phyloP scores from a whole-genome alignment of 225 moss, liverwort and hornwort genomes.

The Ulota crispa region DNA sequence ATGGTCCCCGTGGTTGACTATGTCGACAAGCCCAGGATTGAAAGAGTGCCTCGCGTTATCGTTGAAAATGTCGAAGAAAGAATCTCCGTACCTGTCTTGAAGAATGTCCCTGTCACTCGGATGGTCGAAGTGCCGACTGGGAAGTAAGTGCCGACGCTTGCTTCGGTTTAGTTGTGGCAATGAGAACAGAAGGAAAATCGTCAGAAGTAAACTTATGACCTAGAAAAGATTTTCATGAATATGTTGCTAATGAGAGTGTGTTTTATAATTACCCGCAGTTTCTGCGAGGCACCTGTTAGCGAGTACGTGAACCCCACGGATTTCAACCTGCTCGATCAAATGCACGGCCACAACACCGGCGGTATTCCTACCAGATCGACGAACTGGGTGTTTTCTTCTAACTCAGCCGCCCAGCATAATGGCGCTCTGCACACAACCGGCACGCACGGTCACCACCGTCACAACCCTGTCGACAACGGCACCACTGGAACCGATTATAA shows the following conservation, averaged over 20 bases:
- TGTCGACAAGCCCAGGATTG: constrained; percentile 47
- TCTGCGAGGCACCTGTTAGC: constrained; percentile 40
- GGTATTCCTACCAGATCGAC: constrained; percentile 18
- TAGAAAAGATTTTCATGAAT: neutral
- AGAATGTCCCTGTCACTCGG: constrained; percentile 50
- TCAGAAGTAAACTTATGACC: too few species aligned
- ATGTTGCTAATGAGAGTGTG: neutral
- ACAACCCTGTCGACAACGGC: neutral
- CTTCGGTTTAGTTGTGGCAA: neutral
- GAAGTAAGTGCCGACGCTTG: constrained; percentile 35
- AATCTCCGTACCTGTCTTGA: constrained; percentile 49
- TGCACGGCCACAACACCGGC: constrained; percentile 22
- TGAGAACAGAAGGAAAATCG: too few species aligned
- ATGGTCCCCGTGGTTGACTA: constrained; percentile 56
- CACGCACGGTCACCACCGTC: constrained; percentile 12
- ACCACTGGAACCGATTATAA: neutral
- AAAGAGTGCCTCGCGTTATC: constrained; percentile 47
- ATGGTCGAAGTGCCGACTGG: constrained; percentile 57
- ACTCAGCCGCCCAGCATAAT: constrained; percentile 12
- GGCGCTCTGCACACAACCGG: constrained; percentile 24
- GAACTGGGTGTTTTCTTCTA: constrained; percentile 30
- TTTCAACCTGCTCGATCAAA: constrained; percentile 30
- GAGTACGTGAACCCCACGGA: constrained; percentile 36
- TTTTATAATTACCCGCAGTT: constrained; percentile 14
- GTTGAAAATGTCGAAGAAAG: constrained; percentile 42